Percentiles rank a stretch among this genome's conserved stretches.
phyloP scores from a whole-genome alignment of 1,139 yeast species.

The Blastobotrys serpentis region DNA sequence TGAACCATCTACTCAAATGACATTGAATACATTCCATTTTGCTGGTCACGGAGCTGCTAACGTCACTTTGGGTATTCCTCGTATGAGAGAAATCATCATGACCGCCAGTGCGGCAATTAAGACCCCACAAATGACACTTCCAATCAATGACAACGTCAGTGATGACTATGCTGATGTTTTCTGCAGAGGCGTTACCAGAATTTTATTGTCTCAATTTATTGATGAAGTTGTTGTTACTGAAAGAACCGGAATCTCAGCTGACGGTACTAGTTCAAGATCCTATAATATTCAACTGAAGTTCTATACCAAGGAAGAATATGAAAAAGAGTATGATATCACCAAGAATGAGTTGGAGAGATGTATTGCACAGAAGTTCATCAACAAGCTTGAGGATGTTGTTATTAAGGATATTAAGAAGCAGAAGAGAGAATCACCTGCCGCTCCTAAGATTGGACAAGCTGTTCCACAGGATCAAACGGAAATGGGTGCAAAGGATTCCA shows the following conservation, averaged over 20 bases:
- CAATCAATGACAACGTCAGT: slow-evolving; percentile 71
- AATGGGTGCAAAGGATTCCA: slow-evolving; percentile 37
- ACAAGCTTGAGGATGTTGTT: slow-evolving; percentile 67
- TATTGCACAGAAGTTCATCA: slow-evolving; percentile 63
- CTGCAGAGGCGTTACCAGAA: slow-evolving; percentile 86
- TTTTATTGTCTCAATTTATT: slow-evolving; percentile 82
- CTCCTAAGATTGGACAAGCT: slow-evolving; percentile 73
- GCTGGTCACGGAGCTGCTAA: slow-evolving; percentile 99
- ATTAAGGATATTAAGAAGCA: slow-evolving; percentile 82
- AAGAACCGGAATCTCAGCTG: slow-evolving; percentile 60
- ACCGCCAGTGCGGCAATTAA: slow-evolving; percentile 93
- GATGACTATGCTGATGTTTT: slow-evolving; percentile 90
- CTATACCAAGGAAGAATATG: slow-evolving; percentile 75
- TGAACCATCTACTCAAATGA: slow-evolving; percentile 99
- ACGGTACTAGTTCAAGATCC: slow-evolving; percentile 60
- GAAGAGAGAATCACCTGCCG: slow-evolving; percentile 41
- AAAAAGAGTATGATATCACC: slow-evolving; percentile 82
- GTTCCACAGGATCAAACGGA: slow-evolving; percentile 26
- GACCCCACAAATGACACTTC: slow-evolving; percentile 98
- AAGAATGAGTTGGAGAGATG: slow-evolving; percentile 75
- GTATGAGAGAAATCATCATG: slow-evolving; percentile 99
- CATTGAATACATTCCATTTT: slow-evolving; percentile 97
- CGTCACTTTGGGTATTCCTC: slow-evolving; percentile 98
- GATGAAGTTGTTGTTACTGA: slow-evolving; percentile 85
- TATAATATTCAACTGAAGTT: slow-evolving; percentile 74